These are phyloP conservation scores for Colletotrichum filicis DNA, from an alignment of 2,329 filamentous ascomycete species.

Conservation along the genomic window DNA sequence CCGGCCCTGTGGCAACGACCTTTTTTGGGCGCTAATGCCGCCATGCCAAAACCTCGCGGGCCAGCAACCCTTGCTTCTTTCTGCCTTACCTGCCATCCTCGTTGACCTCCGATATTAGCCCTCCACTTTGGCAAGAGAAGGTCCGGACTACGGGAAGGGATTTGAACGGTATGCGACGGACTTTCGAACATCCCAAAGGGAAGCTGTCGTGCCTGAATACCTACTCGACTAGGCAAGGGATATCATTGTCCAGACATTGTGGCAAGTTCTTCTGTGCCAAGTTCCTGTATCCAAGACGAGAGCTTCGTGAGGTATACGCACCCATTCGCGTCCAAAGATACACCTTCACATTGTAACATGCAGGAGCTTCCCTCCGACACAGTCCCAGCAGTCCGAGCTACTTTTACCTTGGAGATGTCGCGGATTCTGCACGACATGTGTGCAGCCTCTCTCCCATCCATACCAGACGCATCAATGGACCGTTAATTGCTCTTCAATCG, in stretches of 20 bases:
- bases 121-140: background rate
- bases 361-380: background rate
- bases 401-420: background rate
- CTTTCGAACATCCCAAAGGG: background rate
- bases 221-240: background rate
- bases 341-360: background rate
- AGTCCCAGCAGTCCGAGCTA: background rate
- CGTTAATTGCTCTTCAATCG: constrained; percentile 6
- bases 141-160: background rate
- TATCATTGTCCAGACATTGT: background rate
- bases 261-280: background rate
- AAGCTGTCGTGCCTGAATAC: background rate
- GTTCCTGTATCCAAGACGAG: background rate
- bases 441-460: constrained; percentile 5
- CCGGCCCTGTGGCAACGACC: background rate
- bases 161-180: background rate
- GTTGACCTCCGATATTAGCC: background rate
- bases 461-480: constrained; percentile 11
- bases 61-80: background rate
- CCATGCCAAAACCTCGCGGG: background rate
- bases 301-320: background rate
- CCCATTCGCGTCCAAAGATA: background rate
- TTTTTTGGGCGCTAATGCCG: constrained; percentile 21
- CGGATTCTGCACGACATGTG: constrained; percentile 26
- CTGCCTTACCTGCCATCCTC: background rate